Evolutionary conservation across 371 early-diverging fungal genomes (phyloP).

Genomic region (Rhizopus stolonifer): DNA sequence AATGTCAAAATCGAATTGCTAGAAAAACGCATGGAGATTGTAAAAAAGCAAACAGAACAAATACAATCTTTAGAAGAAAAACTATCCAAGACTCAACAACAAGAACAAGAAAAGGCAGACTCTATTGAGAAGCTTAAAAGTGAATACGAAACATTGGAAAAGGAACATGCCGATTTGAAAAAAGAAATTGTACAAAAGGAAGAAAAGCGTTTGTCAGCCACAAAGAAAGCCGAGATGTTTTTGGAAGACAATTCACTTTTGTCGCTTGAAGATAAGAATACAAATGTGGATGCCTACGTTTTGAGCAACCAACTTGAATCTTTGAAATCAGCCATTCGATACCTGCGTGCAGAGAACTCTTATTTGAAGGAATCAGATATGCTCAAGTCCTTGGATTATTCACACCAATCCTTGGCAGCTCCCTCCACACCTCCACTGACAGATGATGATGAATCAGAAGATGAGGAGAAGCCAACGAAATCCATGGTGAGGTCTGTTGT

Average conservation of each 20-base stretch:
- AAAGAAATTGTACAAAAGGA: slow-evolving; percentile 44
- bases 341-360: slow-evolving; percentile 80
- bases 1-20: slow-evolving; percentile 76
- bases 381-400: slow-evolving; percentile 33
- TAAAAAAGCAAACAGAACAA: slow-evolving; percentile 69
- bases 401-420: background rate
- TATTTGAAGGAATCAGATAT: slow-evolving; percentile 68
- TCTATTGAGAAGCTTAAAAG: slow-evolving; percentile 70
- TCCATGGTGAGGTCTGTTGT: slow-evolving; percentile 36
- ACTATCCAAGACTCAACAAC: slow-evolving; percentile 56
- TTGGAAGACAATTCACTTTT: slow-evolving; percentile 10
- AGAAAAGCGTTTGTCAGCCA: slow-evolving; percentile 38
- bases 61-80: slow-evolving; percentile 63
- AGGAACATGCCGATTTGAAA: slow-evolving; percentile 64
- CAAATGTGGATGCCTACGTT: slow-evolving; percentile 12
- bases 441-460: slow-evolving; percentile 2
- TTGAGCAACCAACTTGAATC: slow-evolving; percentile 51
- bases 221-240: slow-evolving; percentile 27
- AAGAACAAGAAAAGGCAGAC: slow-evolving; percentile 70
- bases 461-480: slow-evolving; percentile 8
- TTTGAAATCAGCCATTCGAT: slow-evolving; percentile 73
- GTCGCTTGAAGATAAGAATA: slow-evolving; percentile 6
- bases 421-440: slow-evolving; percentile 2
- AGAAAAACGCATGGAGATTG: slow-evolving; percentile 71
- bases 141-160: slow-evolving; percentile 71